These are phyloP conservation scores for Cunninghamia lanceolata DNA, from an alignment of 75 land plant genomes.

Conservation along the genomic window DNA sequence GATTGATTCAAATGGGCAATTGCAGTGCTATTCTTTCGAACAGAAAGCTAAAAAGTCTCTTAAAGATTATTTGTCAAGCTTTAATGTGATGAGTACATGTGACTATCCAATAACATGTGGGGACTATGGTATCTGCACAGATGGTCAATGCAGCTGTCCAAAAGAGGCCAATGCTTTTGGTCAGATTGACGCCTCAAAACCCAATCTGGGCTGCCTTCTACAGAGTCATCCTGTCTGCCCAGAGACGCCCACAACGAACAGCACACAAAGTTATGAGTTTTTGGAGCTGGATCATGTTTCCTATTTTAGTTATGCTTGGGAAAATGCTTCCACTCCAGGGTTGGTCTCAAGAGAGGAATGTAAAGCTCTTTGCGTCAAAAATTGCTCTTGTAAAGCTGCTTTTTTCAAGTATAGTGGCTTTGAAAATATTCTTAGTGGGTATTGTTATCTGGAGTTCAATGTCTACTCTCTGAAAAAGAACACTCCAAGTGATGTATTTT, in stretches of 20 bases:
- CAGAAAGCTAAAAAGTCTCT: not conserved
- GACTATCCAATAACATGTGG: slow-evolving; percentile 23
- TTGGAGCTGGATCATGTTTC: slow-evolving; percentile 9
- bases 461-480: slow-evolving; percentile 20
- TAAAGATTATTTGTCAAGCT: not conserved
- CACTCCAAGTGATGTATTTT: not conserved
- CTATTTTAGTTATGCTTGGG: slow-evolving; percentile 16
- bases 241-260: not conserved
- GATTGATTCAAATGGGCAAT: slow-evolving; percentile 5
- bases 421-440: slow-evolving; percentile 2
- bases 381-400: slow-evolving; percentile 42
- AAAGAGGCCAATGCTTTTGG: not conserved
- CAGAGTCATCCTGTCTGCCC: not conserved
- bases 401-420: slow-evolving; percentile 3
- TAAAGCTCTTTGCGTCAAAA: slow-evolving; percentile 25
- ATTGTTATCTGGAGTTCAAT: slow-evolving; percentile 20
- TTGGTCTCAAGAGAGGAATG: slow-evolving; percentile 18
- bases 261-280: slow-evolving; percentile 4
- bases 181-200: not conserved
- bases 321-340: not conserved
- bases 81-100: not conserved
- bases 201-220: not conserved
- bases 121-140: slow-evolving; percentile 21
- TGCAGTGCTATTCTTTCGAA: not conserved
- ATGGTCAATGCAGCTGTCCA: slow-evolving; percentile 20